phyloP scores from a whole-genome alignment of 768 basidiomycete species.

The Strobilomyces confusus region DNA sequence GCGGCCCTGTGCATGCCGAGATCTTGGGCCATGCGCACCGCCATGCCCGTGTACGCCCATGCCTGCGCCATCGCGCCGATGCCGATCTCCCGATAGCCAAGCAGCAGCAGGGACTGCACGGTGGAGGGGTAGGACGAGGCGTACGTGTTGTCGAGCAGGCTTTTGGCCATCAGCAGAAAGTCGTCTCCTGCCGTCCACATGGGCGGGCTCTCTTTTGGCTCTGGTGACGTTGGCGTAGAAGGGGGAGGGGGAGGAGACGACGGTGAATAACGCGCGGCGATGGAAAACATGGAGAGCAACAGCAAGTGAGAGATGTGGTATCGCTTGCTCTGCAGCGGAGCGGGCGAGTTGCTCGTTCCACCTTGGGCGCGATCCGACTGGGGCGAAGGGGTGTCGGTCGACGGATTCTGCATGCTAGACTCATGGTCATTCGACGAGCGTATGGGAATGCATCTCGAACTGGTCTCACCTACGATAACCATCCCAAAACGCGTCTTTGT shows the following conservation, averaged over 20 bases:
- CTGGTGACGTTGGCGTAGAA: constrained; percentile 27
- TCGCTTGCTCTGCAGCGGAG: constrained; percentile 39
- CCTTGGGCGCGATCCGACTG: constrained; percentile 17
- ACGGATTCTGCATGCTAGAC: constrained; percentile 24
- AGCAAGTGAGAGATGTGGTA: constrained; percentile 60
- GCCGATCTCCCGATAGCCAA: constrained; percentile 83
- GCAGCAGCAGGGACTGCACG: constrained; percentile 73
- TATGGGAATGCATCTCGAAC: neutral
- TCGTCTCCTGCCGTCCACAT: constrained; percentile 84
- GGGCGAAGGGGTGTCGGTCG: constrained; percentile 32
- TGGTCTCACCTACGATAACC: constrained; percentile 43
- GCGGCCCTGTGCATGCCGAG: constrained; percentile 79
- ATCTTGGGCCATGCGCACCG: constrained; percentile 90
- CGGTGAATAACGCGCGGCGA: constrained; percentile 68
- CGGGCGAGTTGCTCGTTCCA: constrained; percentile 22
- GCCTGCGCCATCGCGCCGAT: constrained; percentile 87
- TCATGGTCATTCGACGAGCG: neutral
- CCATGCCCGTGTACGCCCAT: constrained; percentile 86
- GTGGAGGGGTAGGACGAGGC: constrained; percentile 71
- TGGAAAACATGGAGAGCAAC: constrained; percentile 78
- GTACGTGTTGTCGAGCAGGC: constrained; percentile 61
- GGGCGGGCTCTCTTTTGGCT: constrained; percentile 42
- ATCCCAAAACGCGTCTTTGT: constrained; percentile 66
- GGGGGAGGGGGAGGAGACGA: constrained; percentile 25
- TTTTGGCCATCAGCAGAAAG: constrained; percentile 65